Conservation (phyloP, 2,329 filamentous ascomycete genomes). For the Calonectria crousiana region DNA sequence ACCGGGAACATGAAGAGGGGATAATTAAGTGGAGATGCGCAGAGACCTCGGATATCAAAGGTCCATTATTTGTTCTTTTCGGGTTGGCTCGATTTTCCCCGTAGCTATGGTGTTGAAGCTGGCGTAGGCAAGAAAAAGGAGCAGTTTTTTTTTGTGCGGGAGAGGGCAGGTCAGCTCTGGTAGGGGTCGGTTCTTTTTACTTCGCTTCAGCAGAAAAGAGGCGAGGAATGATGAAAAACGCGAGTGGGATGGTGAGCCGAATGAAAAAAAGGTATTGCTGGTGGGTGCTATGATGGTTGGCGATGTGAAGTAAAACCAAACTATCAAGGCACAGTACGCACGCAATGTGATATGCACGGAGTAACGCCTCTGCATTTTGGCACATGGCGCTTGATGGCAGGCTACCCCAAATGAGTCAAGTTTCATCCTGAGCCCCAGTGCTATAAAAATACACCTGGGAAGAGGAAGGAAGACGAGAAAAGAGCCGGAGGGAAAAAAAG, state of each 20-base stretch:
- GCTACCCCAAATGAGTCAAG: conserved; percentile 21
- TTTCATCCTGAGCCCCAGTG: conserved; percentile 2
- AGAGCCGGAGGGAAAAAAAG: neutral
- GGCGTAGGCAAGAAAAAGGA: neutral
- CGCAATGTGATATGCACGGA: conserved; percentile 2
- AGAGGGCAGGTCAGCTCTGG: neutral
- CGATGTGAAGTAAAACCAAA: conserved; percentile 14
- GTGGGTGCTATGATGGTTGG: conserved; percentile 6
- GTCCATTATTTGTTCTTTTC: conserved; percentile 26
- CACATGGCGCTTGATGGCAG: conserved; percentile 14
- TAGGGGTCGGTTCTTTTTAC: neutral
- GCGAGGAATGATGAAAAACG: conserved; percentile 24
- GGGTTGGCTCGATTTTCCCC: neutral
- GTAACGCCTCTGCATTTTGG: conserved; percentile 19
- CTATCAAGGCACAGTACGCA: conserved; percentile 19
- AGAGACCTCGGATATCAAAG: conserved; percentile 23
- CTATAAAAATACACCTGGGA: conserved; percentile 3
- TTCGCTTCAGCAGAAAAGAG: conserved; percentile 22
- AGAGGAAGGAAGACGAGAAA: neutral
- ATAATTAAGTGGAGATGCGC: conserved; percentile 40
- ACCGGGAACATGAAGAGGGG: conserved; percentile 15
- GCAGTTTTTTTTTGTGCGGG: neutral
- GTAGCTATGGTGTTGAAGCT: neutral
- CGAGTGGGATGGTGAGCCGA: conserved; percentile 19
- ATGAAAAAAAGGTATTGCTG: conserved; percentile 4